Base-by-base conservation (phyloP, 225 moss, liverwort and hornwort species). In the Pleurozium schreberi region DNA sequence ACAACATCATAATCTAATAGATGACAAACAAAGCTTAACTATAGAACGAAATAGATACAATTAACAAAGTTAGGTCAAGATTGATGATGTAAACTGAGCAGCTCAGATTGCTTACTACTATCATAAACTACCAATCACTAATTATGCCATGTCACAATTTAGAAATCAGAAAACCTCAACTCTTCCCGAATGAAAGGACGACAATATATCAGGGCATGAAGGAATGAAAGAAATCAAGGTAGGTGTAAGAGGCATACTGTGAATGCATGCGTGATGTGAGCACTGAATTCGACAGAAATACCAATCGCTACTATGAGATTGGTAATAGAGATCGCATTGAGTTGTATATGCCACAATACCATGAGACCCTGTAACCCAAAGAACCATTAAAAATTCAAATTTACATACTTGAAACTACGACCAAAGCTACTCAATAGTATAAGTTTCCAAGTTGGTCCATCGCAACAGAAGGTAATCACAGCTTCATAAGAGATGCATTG, bases 221-320 rank as follows among this genome's bases (percentile, higher is more conserved):
- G 50, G 34, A 23, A 89, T 25, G 43, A 82, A 84, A 42, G 63
- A 82, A 83, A 83, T 83, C 58, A 43, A 87, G 63, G 60, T 36
- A 80, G 34, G 70, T 71, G 50, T 84, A 27, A 66, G 74, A 74
- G 71, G 68, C 92, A 43, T 93, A 99, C 98, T 83, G 94, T 92
- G 89, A 99, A 99, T 38, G 93, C 91, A 89, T 99, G 97, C 34
- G 96, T 96, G 77, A 99, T 96, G 93, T 99, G 98, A 52, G 96
- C 97, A 90, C 96, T 97, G 87, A 95, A 99, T 85, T 99, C 98
- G 81, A 99, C 91, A 58, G 95, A 94, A 86, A 99, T 93, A 58
- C 98, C 98, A 78, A 95, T 94, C n/a, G 96, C 93, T 95, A 99
- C 94, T 40, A 96, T 91, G 60, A 99, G 95, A 88, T 99, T 99